phyloP scores from a whole-genome alignment of 768 basidiomycete genomes.

The Calvatia gigantea region DNA sequence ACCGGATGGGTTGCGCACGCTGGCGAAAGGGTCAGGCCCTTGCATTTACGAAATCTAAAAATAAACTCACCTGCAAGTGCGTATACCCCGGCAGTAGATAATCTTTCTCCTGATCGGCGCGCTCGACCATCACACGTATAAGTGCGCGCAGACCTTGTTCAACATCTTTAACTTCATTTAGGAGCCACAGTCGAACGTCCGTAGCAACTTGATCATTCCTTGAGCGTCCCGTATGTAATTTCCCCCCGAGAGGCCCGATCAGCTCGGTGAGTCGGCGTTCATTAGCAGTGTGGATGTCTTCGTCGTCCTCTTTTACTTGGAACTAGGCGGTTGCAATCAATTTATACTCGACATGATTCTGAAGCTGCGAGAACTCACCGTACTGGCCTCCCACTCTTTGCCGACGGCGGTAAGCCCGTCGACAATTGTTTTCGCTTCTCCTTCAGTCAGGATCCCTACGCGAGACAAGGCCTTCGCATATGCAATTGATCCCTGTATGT shows the following conservation, averaged over 20 bases:
- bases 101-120: constrained; percentile 92
- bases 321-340: constrained; percentile 50
- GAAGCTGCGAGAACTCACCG: constrained; percentile 38
- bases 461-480: constrained; percentile 86
- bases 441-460: constrained; percentile 74
- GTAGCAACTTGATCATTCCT: constrained; percentile 99
- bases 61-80: constrained; percentile 79
- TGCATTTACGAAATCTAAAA: background rate
- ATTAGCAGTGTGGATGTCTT: constrained; percentile 99
- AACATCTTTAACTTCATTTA: constrained; percentile 70
- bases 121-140: constrained; percentile 83
- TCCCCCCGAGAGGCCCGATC: constrained; percentile 90
- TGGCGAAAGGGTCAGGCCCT: constrained; percentile 27
- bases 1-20: constrained; percentile 98
- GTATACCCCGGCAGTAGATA: constrained; percentile 94
- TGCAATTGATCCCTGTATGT: constrained; percentile 92
- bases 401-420: constrained; percentile 73
- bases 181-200: constrained; percentile 95
- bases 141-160: constrained; percentile 70
- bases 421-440: constrained; percentile 72
- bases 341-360: background rate
- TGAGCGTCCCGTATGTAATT: constrained; percentile 95
- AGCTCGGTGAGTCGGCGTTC: constrained; percentile 92
- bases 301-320: constrained; percentile 76
- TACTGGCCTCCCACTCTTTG: constrained; percentile 81